Base-by-base conservation (phyloP, 352 stramenopile genomes). In the Nothophytophthora sp. region DNA sequence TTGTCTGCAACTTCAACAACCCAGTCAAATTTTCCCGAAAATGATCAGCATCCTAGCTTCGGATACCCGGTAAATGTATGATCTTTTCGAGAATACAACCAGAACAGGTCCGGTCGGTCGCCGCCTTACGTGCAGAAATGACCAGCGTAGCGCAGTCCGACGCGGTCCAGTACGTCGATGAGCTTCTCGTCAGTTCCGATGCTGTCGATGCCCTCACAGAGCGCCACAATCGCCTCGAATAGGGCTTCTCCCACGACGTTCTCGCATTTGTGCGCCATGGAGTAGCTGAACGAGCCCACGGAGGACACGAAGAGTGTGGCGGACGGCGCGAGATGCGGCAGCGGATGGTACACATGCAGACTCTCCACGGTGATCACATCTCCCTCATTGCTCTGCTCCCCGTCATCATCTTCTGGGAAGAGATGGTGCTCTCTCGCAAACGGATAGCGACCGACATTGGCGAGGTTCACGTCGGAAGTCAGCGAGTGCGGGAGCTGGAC, bases 251-350 rank as follows among this genome's bases (percentile, higher is more conserved):
- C 60, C 12, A 57, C 48, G 23, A 60, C 53, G 16, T 64, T 52
- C 11, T 70, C 55, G 49, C 53, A 61, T 30, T 66, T 70, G 50
- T 70, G 55, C 20, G 45, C 50, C 16, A 70, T 55, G 3, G 45
- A 47, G 22, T 59, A 70, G 15, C 44, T 62, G 16, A 55, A 50
- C 19, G 36, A 25, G 11, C 55, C 50, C 9, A 63, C 51, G 1
- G 30, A 40, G 25, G 50, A 46, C 5, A 67, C 41, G 34, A 57
- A 67, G 5, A 67, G 25, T 22, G 25, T 58, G 12, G 51, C 50
- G 19, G 33, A 70, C 10, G 70, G 62, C 23, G 59, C 50, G 5
- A 83, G 56, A 10, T 67, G 72, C 15, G 60, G 60, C 16, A 58
- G 32, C 15, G 55, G 51, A 29, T 58, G 42, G 38, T 58, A 65